Conservation (phyloP, 495 filamentous ascomycete genomes). For the Astrothelium subdiscretum region DNA sequence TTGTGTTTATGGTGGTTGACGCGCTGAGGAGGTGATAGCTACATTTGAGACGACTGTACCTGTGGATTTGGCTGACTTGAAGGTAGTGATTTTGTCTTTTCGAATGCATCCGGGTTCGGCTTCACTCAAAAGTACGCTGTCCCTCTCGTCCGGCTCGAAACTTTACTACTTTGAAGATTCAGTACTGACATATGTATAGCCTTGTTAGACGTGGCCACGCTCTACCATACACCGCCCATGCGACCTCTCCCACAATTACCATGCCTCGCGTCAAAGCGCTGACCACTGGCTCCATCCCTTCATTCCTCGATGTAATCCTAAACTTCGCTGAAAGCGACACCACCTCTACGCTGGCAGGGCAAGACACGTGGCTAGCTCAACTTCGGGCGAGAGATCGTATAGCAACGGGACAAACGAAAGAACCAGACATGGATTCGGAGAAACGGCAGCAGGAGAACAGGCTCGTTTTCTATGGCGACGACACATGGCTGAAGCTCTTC, state of each 20-base stretch:
- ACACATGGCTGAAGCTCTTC: slow-evolving; percentile 97
- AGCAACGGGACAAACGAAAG: background rate
- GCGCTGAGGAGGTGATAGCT: slow-evolving; percentile 65
- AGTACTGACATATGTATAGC: slow-evolving; percentile 40
- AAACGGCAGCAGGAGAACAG: slow-evolving; percentile 36
- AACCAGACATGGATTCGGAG: background rate
- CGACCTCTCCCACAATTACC: slow-evolving; percentile 91
- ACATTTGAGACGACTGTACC: background rate
- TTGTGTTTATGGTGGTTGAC: slow-evolving; percentile 98
- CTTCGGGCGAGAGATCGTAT: slow-evolving; percentile 50
- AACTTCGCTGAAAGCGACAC: slow-evolving; percentile 95
- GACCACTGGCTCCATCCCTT: slow-evolving; percentile 90
- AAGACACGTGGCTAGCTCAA: slow-evolving; percentile 94
- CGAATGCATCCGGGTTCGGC: slow-evolving; percentile 63
- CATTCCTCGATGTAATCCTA: slow-evolving; percentile 91
- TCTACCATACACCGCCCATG: slow-evolving; percentile 89
- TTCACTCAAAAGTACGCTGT: slow-evolving; percentile 73
- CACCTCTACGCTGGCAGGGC: slow-evolving; percentile 65
- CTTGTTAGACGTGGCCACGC: slow-evolving; percentile 73
- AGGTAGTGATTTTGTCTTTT: slow-evolving; percentile 87
- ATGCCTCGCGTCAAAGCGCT: slow-evolving; percentile 98
- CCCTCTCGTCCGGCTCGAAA: background rate
- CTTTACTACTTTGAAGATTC: too few relatives aligned
- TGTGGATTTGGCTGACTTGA: background rate
- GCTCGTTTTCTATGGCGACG: slow-evolving; percentile 91